phyloP scores from a whole-genome alignment of 257 asterid species.

The Penstemon newberryi region DNA sequence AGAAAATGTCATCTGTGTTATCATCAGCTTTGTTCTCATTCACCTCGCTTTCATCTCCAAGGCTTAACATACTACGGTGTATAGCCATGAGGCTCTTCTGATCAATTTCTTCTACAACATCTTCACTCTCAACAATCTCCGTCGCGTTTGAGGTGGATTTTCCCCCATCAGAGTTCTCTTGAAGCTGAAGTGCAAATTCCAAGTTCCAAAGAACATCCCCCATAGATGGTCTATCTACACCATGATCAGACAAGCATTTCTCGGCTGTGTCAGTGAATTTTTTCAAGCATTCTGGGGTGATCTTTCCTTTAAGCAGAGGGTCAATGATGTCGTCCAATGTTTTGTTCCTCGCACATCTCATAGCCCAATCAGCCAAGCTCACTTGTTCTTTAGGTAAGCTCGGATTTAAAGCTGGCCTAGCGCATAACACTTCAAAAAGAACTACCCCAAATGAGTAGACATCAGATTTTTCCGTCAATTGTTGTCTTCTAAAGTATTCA shows the following conservation, averaged over 20 bases:
- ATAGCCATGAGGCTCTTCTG: slow-evolving; percentile 61
- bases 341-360: slow-evolving; percentile 60
- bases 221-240: slow-evolving; percentile 70
- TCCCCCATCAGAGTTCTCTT: slow-evolving; percentile 42
- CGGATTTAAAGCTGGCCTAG: slow-evolving; percentile 71
- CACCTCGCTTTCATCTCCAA: slow-evolving; percentile 49
- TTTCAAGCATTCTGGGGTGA: slow-evolving; percentile 57
- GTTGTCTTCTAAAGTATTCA: slow-evolving; percentile 75
- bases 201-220: slow-evolving; percentile 85
- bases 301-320: slow-evolving; percentile 68
- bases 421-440: slow-evolving; percentile 76
- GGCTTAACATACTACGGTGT: slow-evolving; percentile 67
- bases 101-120: slow-evolving; percentile 37
- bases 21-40: slow-evolving; percentile 15
- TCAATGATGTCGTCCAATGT: slow-evolving; percentile 60
- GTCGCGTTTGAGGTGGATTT: neutral
- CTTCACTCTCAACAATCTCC: slow-evolving; percentile 32
- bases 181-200: slow-evolving; percentile 64
- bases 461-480: slow-evolving; percentile 79
- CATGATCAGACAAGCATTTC: slow-evolving; percentile 79
- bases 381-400: slow-evolving; percentile 83
- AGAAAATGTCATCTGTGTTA: slow-evolving; percentile 48
- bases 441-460: slow-evolving; percentile 90
- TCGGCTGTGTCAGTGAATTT: slow-evolving; percentile 64
- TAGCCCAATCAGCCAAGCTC: slow-evolving; percentile 76